Conservation (phyloP, 805 yeast genomes). For the Spathaspora arborariae region DNA sequence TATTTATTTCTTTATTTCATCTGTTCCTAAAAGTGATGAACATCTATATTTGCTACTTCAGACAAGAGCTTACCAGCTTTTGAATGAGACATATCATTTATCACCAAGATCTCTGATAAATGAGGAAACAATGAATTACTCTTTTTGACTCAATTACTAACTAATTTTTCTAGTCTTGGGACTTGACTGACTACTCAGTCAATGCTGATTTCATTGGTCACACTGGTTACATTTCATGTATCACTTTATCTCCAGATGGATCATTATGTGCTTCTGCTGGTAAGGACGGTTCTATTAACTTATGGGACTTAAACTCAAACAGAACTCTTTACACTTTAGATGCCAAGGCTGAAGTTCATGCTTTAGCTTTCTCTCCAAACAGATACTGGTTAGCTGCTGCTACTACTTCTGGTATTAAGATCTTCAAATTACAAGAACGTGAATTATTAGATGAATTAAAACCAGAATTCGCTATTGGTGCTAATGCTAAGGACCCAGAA, state of each 20-base stretch:
- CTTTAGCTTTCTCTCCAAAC: constrained; percentile 99
- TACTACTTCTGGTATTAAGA: constrained; percentile 95
- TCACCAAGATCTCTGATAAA: constrained; percentile 99
- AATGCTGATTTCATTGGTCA: constrained; percentile 98
- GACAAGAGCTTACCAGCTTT: constrained; percentile 58
- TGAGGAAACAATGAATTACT: constrained; percentile 1
- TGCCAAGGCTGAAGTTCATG: constrained; percentile 95
- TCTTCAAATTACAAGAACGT: constrained; percentile 96
- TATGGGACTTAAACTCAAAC: constrained; percentile 93
- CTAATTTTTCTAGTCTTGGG: constrained; percentile 80
- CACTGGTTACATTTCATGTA: constrained; percentile 97
- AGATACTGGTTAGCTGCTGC: constrained; percentile 99
- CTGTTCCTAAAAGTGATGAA: constrained; percentile 7
- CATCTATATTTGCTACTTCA: constrained; percentile 97
- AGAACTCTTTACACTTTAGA: constrained; percentile 86
- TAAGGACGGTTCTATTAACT: constrained; percentile 97
- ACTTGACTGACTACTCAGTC: constrained; percentile 75
- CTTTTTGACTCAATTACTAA: constrained; percentile 2
- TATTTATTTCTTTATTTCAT: not conserved
- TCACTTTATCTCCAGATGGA: constrained; percentile 99
- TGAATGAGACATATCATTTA: constrained; percentile 91
- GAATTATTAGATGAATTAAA: constrained; percentile 92
- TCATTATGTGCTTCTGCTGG: constrained; percentile 99
- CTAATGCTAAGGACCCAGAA: constrained; percentile 95
- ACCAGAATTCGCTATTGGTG: constrained; percentile 89